Base-by-base conservation (phyloP, 1,139 yeast genomes). In the Hemisphaericaspora subhashii region DNA sequence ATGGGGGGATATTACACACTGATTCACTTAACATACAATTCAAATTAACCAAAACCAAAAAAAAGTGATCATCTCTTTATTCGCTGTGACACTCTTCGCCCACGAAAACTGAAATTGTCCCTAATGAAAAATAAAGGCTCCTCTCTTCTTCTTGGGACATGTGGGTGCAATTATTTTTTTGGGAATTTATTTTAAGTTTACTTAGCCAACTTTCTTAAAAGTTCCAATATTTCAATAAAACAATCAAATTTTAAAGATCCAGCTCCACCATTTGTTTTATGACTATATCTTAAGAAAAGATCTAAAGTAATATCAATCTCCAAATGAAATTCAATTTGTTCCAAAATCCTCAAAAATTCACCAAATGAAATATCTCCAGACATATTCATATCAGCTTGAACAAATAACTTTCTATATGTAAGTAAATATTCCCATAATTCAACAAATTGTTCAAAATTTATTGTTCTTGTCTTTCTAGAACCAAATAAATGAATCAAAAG, bases 171-270 rank as follows among this genome's bases (percentile, higher is more conserved):
- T n/a, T n/a, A n/a, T n/a, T n/a, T n/a, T n/a, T n/a, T n/a, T n/a
- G n/a, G n/a, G n/a, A n/a, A n/a, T n/a, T n/a, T n/a, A n/a, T n/a
- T n/a, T n/a, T n/a, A 7, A 10, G 11, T 18, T 29, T 11, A 29
- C 12, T 29, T 29, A 4, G 95, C 86, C 50, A 86, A 74, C 47
- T 86, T 78, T 58, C 88, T 73, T 52, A 87, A 66, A 71, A 86
- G 84, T 26, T 86, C 86, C 50, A 88, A 72, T 40, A 86, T 73
- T 56, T 87, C 95, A 33, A 87, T 89, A 60, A 87, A 87, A 57
- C 81, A 75, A 60, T 88, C 96, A 58, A 87, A 88, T 46, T 85
- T 81, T 58, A 87, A 68, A 47, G 77, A 81, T 16, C 81, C 82
- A 47, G 75, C 65, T 5, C 58, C 46, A 14, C 59, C 57, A 32